phyloP scores from a whole-genome alignment of 2,329 filamentous ascomycete species.

The Stagonosporopsis chrysanthemi region DNA sequence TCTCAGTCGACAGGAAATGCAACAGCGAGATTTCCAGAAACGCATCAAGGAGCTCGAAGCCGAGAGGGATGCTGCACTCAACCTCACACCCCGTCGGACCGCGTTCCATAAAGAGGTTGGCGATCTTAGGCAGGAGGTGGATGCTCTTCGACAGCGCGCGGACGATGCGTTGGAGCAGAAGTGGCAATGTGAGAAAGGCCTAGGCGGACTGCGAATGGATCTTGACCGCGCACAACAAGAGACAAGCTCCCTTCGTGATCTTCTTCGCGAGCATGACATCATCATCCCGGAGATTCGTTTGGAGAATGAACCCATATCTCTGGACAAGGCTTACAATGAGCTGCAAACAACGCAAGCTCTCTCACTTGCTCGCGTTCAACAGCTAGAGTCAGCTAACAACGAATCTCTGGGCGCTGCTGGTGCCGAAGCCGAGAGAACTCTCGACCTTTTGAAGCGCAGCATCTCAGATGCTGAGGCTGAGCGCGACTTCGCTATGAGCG shows the following conservation, averaged over 20 bases:
- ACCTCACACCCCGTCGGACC: conserved; percentile 72
- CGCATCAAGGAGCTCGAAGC: conserved; percentile 77
- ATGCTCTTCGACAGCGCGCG: conserved; percentile 80
- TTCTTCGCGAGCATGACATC: conserved; percentile 85
- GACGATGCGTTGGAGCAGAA: conserved; percentile 96
- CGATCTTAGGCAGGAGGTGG: conserved; percentile 82
- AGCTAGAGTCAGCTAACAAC: conserved; percentile 63
- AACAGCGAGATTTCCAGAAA: conserved; percentile 84
- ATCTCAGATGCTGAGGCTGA: conserved; percentile 75
- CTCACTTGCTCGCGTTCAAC: conserved; percentile 71
- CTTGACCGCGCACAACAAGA: conserved; percentile 94
- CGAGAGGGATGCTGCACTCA: conserved; percentile 77
- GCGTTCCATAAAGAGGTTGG: conserved; percentile 86
- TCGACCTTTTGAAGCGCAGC: conserved; percentile 71
- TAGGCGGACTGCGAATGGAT: conserved; percentile 92
- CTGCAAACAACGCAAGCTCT: conserved; percentile 75
- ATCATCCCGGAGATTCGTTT: conserved; percentile 68
- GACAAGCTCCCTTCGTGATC: conserved; percentile 78
- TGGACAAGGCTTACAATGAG: conserved; percentile 77
- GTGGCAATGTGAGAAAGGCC: conserved; percentile 91
- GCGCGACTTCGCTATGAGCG: conserved; percentile 73
- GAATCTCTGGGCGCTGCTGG: conserved; percentile 47
- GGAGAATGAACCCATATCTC: conserved; percentile 67
- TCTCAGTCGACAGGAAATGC: conserved; percentile 82
- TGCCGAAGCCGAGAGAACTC: conserved; percentile 65